Evolutionary conservation across 2,329 filamentous ascomycete species (phyloP), one percentile per base, ranked within the genome.

Genomic region (Colletotrichum sp.): DNA sequence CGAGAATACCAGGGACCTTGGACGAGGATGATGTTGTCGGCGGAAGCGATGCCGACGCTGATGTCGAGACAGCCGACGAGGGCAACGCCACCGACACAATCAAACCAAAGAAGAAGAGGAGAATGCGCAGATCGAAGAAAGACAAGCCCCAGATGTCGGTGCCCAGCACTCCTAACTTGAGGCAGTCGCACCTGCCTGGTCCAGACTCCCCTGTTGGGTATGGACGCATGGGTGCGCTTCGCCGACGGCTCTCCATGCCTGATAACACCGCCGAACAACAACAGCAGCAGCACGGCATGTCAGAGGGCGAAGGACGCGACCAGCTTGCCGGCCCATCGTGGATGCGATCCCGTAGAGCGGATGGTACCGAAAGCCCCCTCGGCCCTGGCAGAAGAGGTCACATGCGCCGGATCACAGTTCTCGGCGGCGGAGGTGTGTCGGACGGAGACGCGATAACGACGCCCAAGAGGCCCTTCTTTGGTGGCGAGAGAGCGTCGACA

Each of bases 31-130:
- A 89, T 77, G 48, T 30, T 57, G 44, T 22, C 22, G 74, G 44
- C 16, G 92, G 91, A 25, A 94, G 92, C 82, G 95, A 96, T 82
- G 92, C 89, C 16, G 93, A 94, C 80, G 93, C 94, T 1, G 95
- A 97, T 82, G 95, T 93, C 2, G 96, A 97, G 82, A 98, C 95
- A 60, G 94, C 93, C 0, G 95, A 96, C 68, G 96, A 98, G 81
- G 90, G 89, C n/a, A 86, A 86, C 22, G 80, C 84, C n/a, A 82
- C 85, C 16, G 86, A 87, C 68, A 80, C 84, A 32, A 80, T 84
- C 3, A 90, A 90, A 77, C 88, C 87, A 36, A 94, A 91, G 84
- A 93, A 90, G 83, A 93, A 92, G 83, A 90, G 91, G 78, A 92
- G 91, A 81, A 89, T 90, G 76, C 84, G 89, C 84, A 57, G 74